phyloP scores from a whole-genome alignment of 1,284 basidiomycete species.

The Puccinia horiana region DNA sequence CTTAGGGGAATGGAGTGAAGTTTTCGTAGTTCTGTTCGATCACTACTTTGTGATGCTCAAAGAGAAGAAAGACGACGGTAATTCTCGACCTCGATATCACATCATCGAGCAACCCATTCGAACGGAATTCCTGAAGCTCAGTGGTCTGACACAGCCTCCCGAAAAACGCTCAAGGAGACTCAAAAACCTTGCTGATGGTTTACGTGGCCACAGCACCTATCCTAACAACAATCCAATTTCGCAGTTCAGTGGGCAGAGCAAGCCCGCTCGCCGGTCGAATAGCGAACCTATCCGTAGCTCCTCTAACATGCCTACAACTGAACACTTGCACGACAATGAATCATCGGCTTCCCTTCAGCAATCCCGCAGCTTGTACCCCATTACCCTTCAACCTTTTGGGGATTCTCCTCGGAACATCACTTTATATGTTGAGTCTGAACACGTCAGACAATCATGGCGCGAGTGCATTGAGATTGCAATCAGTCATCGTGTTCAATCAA shows the following conservation, averaged over 20 bases:
- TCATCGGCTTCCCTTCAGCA: slow-evolving; percentile 17
- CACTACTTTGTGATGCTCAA: slow-evolving; percentile 69
- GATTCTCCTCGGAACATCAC: slow-evolving; percentile 58
- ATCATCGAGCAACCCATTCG: slow-evolving; percentile 40
- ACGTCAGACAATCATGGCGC: slow-evolving; percentile 81
- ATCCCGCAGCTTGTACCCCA: slow-evolving; percentile 28
- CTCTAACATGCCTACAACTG: background rate
- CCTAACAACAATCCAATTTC: background rate
- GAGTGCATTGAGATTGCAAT: slow-evolving; percentile 83
- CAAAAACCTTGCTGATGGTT: background rate
- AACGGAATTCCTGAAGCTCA: slow-evolving; percentile 37
- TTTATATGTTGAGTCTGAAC: slow-evolving; percentile 77
- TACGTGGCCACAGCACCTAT: slow-evolving; percentile 7
- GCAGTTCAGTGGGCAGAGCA: background rate
- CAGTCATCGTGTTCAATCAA: slow-evolving; percentile 77
- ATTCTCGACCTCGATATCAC: slow-evolving; percentile 8
- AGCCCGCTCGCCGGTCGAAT: background rate
- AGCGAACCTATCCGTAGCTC: background rate
- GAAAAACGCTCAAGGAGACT: slow-evolving; percentile 35
- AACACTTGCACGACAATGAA: background rate
- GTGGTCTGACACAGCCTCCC: slow-evolving; percentile 14
- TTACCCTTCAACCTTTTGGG: slow-evolving; percentile 45
- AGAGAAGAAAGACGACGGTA: slow-evolving; percentile 22
- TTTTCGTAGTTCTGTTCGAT: slow-evolving; percentile 85
- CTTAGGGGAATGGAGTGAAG: slow-evolving; percentile 72